These are phyloP conservation scores for Hypocreales sp. DNA, from an alignment of 2,329 filamentous ascomycete genomes.

Conservation along the genomic window DNA sequence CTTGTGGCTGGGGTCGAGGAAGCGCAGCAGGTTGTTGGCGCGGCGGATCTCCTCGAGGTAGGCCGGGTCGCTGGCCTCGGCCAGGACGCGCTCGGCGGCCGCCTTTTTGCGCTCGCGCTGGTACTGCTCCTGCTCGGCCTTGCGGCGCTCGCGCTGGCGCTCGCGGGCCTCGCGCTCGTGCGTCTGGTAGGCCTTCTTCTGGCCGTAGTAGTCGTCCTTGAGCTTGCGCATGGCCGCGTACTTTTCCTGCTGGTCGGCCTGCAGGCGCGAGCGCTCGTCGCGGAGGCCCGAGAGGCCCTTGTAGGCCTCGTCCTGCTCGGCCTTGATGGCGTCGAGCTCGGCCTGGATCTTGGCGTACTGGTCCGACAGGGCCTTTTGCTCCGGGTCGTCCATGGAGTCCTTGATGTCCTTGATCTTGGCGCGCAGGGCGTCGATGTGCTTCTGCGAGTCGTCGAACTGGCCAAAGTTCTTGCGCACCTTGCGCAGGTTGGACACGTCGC, in stretches of 20 bases:
- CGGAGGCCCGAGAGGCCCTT: constrained; percentile 74
- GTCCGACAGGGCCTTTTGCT: constrained; percentile 75
- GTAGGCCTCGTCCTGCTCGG: constrained; percentile 79
- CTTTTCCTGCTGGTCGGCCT: constrained; percentile 76
- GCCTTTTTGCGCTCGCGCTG: constrained; percentile 61
- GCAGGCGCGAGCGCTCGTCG: constrained; percentile 72
- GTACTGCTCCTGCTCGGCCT: constrained; percentile 63
- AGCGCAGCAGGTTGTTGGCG: constrained; percentile 73
- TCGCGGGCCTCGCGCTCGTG: constrained; percentile 76
- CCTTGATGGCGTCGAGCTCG: constrained; percentile 81
- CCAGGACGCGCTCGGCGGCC: constrained; percentile 59
- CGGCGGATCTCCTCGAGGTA: constrained; percentile 88
- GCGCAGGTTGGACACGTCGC: constrained; percentile 66
- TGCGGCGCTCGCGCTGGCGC: constrained; percentile 59
- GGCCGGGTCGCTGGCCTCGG: constrained; percentile 71
- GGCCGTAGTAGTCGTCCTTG: constrained; percentile 77
- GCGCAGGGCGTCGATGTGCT: constrained; percentile 77
- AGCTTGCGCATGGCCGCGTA: constrained; percentile 68
- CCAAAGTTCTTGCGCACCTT: constrained; percentile 88
- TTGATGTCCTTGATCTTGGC: constrained; percentile 77
- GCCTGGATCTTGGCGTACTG: constrained; percentile 73
- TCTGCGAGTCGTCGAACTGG: constrained; percentile 70
- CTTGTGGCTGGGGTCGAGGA: constrained; percentile 66
- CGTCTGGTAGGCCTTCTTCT: constrained; percentile 66
- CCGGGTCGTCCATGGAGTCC: constrained; percentile 81